phyloP scores from a whole-genome alignment of 23 red algal genomes.

The Agarophyton chilense region DNA sequence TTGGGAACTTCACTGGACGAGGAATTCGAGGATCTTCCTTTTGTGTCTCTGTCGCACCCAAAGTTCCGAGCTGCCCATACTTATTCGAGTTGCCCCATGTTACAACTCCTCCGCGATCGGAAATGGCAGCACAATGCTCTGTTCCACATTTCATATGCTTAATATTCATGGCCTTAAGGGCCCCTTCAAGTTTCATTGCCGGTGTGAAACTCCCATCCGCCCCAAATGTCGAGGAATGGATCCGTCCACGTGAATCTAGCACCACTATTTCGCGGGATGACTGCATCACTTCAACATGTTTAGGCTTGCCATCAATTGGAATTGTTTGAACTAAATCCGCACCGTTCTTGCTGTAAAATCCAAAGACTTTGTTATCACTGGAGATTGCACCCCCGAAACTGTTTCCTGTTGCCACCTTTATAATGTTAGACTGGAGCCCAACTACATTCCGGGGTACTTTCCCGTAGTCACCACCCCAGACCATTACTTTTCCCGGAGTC shows the following conservation, averaged over 20 bases:
- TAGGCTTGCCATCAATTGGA: neutral
- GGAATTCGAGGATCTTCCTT: neutral
- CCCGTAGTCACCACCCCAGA: conserved; percentile 2
- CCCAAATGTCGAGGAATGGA: neutral
- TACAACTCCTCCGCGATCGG: conserved; percentile 11
- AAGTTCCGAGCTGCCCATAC: conserved; percentile 33
- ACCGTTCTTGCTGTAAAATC: neutral
- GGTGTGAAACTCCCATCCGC: neutral
- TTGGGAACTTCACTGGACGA: conserved; percentile 18
- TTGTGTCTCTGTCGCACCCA: neutral
- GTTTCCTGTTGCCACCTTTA: conserved; percentile 7
- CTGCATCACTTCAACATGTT: conserved; percentile 41
- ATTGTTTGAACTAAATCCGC: conserved; percentile 8
- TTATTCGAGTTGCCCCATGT: conserved; percentile 48
- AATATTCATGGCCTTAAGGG: neutral
- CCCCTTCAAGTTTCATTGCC: conserved; percentile 23
- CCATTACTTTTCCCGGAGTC: neutral
- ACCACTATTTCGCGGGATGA: conserved; percentile 14
- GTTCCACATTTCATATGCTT: conserved; percentile 12
- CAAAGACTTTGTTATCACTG: neutral
- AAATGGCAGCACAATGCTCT: conserved; percentile 52
- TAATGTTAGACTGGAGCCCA: neutral
- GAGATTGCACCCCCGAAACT: conserved; percentile 23
- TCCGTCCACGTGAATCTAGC: conserved; percentile 1
- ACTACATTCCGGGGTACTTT: neutral